phyloP scores from a whole-genome alignment of 495 filamentous ascomycete genomes.

The Aspergillus conjunctus region DNA sequence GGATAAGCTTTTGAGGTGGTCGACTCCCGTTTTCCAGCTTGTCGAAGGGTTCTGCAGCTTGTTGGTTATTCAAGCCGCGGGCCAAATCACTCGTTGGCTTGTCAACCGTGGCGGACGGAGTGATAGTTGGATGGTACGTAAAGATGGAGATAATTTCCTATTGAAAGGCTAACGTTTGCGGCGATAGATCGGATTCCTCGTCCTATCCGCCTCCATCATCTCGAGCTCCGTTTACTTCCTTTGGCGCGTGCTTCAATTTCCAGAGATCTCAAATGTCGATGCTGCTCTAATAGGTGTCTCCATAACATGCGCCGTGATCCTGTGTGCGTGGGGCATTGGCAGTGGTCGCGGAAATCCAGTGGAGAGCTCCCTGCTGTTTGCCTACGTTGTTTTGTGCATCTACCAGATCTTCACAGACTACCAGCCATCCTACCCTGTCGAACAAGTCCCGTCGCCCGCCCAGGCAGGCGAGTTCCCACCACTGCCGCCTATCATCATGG shows the following conservation, averaged over 20 bases:
- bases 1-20: conserved; percentile 88
- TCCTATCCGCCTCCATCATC: conserved; percentile 85
- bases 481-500: conserved; percentile 95
- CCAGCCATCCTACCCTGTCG: conserved; percentile 67
- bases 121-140: conserved; percentile 94
- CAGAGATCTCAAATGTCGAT: conserved; percentile 90
- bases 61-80: conserved; percentile 90
- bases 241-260: conserved; percentile 91
- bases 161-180: conserved; percentile 32
- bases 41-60: conserved; percentile 95
- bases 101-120: conserved; percentile 85
- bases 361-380: conserved; percentile 93
- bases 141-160: conserved; percentile 10
- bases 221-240: conserved; percentile 95
- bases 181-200: conserved; percentile 78
- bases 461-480: conserved; percentile 84
- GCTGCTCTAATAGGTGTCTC: conserved; percentile 89
- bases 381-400: conserved; percentile 94
- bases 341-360: conserved; percentile 94
- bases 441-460: conserved; percentile 54
- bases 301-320: conserved; percentile 85
- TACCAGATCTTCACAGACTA: conserved; percentile 99
- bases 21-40: conserved; percentile 92
- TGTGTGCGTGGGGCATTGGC: conserved; percentile 92
- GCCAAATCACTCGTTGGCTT: conserved; percentile 93